Evolutionary conservation across 2,329 filamentous ascomycete genomes (phyloP), one percentile per base, ranked within the genome.

Genomic region (Fusarium kyushuense): DNA sequence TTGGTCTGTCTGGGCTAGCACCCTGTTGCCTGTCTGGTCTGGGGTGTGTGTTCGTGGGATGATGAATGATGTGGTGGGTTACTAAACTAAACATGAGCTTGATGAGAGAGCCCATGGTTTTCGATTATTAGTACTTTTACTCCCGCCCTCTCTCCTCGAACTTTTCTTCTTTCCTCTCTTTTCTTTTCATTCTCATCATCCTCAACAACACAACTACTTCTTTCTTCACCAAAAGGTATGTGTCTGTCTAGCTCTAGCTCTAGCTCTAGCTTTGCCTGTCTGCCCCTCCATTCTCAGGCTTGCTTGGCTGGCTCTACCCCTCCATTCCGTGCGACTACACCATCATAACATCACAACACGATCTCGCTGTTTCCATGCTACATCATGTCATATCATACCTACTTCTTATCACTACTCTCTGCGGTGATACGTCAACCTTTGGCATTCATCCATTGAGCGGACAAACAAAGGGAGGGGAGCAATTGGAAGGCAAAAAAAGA

Each of bases 101-200:
- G 41, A 35, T 54, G 49, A 41, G 54, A 42, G 25, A 47, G 42
- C 66, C 69, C 69, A 62, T 65, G 51, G 52, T 63, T 47, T 55
- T 69, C 59, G 67, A 49, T 25, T 70, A 70, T 70, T 69, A 67
- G 47, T 74, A 70, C 55, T 71, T 66, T 45, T 65, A 67, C 70
- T 70, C 62, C 64, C 61, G 11, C 65, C 62, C 58, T 53, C 52
- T 41, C 63, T 61, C 55, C 36, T 51, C 47, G 40, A 48, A 17
- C 23, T 23, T 55, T 54, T 36, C 25, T 27, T 27, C 38, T 23
- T 40, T 33, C 42, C 55, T 64, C 45, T 48, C 52, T 54, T 53
- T 65, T 47, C 54, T 48, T 58, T 62, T 54, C 69, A 73, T 62
- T 65, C 65, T 65, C 70, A 67, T 55, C 65, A 62, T 57, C 49